Percentiles rank a stretch among this genome's conserved stretches.
phyloP scores from a whole-genome alignment of 495 filamentous ascomycete species.

The Penicillium angulare region DNA sequence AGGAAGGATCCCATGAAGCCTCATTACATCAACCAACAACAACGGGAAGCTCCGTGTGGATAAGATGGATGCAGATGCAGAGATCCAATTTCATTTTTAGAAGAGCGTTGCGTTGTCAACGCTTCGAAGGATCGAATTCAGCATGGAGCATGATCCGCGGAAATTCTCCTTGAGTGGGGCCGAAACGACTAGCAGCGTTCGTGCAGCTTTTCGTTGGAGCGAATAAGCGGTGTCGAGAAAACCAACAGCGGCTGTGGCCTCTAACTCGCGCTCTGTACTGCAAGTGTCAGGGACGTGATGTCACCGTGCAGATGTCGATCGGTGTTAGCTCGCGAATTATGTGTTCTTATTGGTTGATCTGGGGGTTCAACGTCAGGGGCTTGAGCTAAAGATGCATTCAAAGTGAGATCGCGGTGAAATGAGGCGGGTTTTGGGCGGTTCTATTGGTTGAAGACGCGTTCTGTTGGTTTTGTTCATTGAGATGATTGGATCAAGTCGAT shows the following conservation, averaged over 20 bases:
- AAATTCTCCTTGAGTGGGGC: background rate
- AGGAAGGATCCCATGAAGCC: no score
- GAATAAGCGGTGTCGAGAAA: background rate
- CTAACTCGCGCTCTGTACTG: background rate
- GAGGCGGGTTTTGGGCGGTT: background rate
- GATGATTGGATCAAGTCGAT: background rate
- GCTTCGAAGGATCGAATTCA: background rate
- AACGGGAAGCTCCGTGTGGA: no score
- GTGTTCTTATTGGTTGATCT: background rate
- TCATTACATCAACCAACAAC: no score
- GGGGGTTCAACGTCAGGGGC: background rate
- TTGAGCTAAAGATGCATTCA: background rate
- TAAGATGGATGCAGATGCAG: no score
- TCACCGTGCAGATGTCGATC: background rate
- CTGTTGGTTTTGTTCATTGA: background rate
- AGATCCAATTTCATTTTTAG: background rate
- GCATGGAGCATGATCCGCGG: background rate
- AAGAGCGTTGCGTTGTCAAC: background rate
- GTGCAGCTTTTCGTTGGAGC: background rate
- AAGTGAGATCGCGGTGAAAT: background rate
- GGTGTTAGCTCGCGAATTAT: background rate
- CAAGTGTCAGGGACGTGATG: conserved; percentile 2
- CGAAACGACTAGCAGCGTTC: background rate
- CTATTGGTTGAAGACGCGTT: background rate
- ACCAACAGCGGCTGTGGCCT: conserved; percentile 3